A percentile compares a stretch with the other conserved stretches of the same genome.
Evolutionary conservation across 805 yeast species (phyloP).

Genomic region (Yamadazyma takamatsuzukensis): DNA sequence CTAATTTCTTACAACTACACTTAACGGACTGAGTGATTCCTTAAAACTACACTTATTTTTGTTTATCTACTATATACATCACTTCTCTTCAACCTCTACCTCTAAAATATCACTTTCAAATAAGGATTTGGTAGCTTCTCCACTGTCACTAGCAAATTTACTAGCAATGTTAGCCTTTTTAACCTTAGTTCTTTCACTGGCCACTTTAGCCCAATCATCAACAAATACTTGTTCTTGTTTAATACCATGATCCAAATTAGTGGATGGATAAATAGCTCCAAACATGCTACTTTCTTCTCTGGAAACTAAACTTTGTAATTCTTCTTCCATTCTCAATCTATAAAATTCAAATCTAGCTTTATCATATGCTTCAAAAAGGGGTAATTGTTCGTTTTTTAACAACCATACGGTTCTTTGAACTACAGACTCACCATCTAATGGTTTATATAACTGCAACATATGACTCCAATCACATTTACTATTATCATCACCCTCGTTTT

Average conservation of each 20-base stretch:
- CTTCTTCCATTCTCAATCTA: constrained; percentile 78
- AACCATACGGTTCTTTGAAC: constrained; percentile 44
- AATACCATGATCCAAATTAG: constrained; percentile 65
- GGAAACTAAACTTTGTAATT: constrained; percentile 66
- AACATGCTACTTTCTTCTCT: constrained; percentile 82
- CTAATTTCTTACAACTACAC: too few species aligned
- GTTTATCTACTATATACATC: constrained; percentile 9
- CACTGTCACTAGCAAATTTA: constrained; percentile 19
- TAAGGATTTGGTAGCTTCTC: constrained; percentile 13
- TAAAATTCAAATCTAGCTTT: constrained; percentile 87
- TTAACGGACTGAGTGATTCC: too few species aligned
- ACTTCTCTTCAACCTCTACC: constrained; percentile 5
- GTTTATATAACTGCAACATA: constrained; percentile 67
- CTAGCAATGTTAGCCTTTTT: constrained; percentile 42
- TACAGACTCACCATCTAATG: constrained; percentile 77
- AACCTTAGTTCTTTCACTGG: constrained; percentile 58
- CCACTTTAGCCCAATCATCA: constrained; percentile 70
- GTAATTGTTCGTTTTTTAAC: constrained; percentile 20
- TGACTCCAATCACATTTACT: constrained; percentile 70
- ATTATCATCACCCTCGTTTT: constrained; percentile 61
- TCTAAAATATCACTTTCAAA: constrained; percentile 14
- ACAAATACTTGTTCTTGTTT: constrained; percentile 67
- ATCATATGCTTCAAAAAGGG: constrained; percentile 69
- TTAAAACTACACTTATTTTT: too few species aligned
- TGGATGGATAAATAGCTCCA: constrained; percentile 69